Conservation (phyloP, 192 early-diverging fungal genomes). For the Umbelopsis vinacea region DNA sequence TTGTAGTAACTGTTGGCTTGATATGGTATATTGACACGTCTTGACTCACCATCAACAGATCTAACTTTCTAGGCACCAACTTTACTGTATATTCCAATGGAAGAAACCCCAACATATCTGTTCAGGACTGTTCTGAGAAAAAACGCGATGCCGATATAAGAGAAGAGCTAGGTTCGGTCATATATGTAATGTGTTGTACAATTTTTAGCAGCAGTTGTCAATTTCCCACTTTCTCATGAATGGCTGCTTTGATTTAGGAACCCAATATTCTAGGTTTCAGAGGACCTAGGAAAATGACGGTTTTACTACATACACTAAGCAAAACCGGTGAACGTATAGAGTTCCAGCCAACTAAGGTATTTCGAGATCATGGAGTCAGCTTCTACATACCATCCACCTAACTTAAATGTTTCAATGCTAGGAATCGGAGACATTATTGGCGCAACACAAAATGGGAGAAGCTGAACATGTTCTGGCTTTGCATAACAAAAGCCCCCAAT, state of each 20-base stretch:
- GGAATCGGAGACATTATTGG: constrained; percentile 69
- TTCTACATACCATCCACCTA: neutral
- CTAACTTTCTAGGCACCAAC: constrained; percentile 86
- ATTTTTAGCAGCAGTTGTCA: neutral
- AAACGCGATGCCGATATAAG: constrained; percentile 49
- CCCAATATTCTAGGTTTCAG: constrained; percentile 87
- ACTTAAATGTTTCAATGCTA: constrained; percentile 25
- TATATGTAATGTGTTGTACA: constrained; percentile 63
- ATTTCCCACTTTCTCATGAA: neutral
- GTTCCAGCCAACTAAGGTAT: constrained; percentile 57
- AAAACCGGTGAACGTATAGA: constrained; percentile 59
- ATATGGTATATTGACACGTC: constrained; percentile 21
- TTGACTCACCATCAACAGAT: constrained; percentile 52
- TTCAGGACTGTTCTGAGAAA: constrained; percentile 28
- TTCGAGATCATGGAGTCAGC: neutral
- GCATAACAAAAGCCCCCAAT: constrained; percentile 92
- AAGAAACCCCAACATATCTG: constrained; percentile 42
- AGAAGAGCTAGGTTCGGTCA: constrained; percentile 75
- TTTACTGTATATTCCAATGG: constrained; percentile 77
- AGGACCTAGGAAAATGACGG: constrained; percentile 92
- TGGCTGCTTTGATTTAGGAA: constrained; percentile 54
- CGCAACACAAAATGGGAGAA: constrained; percentile 54
- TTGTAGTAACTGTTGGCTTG: no score
- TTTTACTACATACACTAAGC: constrained; percentile 74
- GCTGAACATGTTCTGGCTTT: constrained; percentile 73